These are phyloP conservation scores for Ettlia oleoabundans DNA, from an alignment of 139 green algal genomes.

Conservation along the genomic window DNA sequence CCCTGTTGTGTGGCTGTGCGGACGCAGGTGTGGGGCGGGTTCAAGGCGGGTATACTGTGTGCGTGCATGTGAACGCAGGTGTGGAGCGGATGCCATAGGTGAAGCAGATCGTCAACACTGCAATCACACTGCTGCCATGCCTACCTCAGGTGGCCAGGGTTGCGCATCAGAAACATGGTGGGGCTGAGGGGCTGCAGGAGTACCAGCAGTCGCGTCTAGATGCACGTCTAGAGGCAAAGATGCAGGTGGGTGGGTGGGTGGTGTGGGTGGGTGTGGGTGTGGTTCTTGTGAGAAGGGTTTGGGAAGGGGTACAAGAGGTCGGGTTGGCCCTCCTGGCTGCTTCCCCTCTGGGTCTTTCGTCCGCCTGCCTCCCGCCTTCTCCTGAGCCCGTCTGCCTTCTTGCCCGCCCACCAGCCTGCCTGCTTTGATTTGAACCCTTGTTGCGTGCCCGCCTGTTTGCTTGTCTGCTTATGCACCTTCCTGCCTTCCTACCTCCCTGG, in stretches of 20 bases:
- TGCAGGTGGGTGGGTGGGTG: conserved; percentile 1
- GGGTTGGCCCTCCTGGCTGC: not conserved
- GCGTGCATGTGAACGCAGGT: not conserved
- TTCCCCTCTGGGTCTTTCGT: not conserved
- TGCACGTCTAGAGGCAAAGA: conserved; percentile 9
- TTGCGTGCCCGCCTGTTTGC: no score
- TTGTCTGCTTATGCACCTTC: no score
- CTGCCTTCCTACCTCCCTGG: no score
- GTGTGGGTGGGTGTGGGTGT: not conserved
- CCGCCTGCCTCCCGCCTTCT: no score
- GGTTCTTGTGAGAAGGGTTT: not conserved
- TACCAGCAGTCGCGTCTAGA: conserved; percentile 19
- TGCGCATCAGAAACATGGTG: conserved; percentile 50
- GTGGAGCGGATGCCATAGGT: not conserved
- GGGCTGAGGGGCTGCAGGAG: conserved; percentile 45
- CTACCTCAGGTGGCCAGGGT: conserved; percentile 39
- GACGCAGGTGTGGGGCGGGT: not conserved
- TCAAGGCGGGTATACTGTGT: not conserved
- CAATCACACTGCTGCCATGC: not conserved
- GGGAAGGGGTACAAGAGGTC: not conserved
- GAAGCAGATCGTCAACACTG: not conserved
- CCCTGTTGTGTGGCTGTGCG: not conserved
- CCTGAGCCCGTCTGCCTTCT: no score
- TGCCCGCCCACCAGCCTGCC: no score
- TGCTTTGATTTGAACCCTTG: no score